Percentiles rank a stretch among this genome's conserved stretches.
These are phyloP conservation scores for Kurtzmaniella quercitrusa DNA, from an alignment of 1,139 yeast genomes.

Conservation along the genomic window DNA sequence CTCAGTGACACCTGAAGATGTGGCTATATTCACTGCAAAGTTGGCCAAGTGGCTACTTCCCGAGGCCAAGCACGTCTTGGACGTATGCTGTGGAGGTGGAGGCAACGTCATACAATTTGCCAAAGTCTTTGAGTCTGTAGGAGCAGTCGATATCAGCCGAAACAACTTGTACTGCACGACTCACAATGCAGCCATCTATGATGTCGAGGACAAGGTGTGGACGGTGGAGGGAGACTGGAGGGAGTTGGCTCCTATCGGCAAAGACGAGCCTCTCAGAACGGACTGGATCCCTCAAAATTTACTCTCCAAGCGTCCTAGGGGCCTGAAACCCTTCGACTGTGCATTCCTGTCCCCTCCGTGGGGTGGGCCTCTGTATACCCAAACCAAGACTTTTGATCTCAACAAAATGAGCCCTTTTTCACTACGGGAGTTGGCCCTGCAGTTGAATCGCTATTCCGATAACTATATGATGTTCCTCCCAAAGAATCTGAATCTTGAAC, in stretches of 20 bases:
- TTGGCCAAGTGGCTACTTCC: conserved; percentile 42
- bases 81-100: conserved; percentile 93
- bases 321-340: conserved; percentile 46
- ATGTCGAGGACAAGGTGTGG: conserved; percentile 48
- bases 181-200: conserved; percentile 72
- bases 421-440: conserved; percentile 39
- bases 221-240: conserved; percentile 55
- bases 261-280: conserved; percentile 13
- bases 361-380: conserved; percentile 82
- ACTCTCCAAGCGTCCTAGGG: conserved; percentile 5
- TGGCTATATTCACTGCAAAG: conserved; percentile 63
- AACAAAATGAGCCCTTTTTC: conserved; percentile 45
- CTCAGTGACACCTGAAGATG: conserved; percentile 82
- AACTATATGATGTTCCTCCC: conserved; percentile 77
- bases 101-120: conserved; percentile 90
- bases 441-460: conserved; percentile 37
- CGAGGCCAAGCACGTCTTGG: conserved; percentile 45
- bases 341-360: conserved; percentile 91
- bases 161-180: conserved; percentile 62
- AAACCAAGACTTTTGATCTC: conserved; percentile 41
- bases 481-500: conserved; percentile 57
- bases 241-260: conserved; percentile 22
- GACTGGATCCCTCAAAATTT: conserved; percentile 28
- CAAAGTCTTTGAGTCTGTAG: conserved; percentile 47
- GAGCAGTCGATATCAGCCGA: conserved; percentile 63